Base-by-base conservation (phyloP, 768 basidiomycete genomes). In the Cystofilobasidium macerans region DNA sequence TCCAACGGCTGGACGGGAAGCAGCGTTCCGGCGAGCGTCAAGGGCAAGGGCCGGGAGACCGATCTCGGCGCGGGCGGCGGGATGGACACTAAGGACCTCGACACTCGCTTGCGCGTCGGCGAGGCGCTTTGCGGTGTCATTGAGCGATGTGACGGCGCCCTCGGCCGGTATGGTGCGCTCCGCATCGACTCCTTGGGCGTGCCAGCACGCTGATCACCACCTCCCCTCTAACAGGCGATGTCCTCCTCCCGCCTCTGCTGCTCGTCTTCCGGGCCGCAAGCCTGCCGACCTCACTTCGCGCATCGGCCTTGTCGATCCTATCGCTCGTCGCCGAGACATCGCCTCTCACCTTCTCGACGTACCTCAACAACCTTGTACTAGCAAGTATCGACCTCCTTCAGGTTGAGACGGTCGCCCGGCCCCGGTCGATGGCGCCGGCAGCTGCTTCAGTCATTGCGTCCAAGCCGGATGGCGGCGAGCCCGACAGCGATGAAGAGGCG, bases 61-160 rank as follows among this genome's bases (percentile, higher is more conserved):
- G n/a, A n/a, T n/a, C n/a, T n/a, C n/a, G n/a, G n/a, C n/a, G n/a
- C n/a, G n/a, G 72, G 79, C 18, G 69, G 68, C 0, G 70, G 71
- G 36, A 73, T 72, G 69, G 67, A 63, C 1, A 51, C 67, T 62
- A 68, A 82, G 42, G 88, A 90, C 66, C 76, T 95, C 42, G 89
- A 95, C 72, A 78, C 80, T 48, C 79, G 85, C 38, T 79, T 87
- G 13, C 80, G 92, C 30, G 78, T 94, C 12, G 94, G 90, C 1
- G 94, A 98, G 75, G 90, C 90, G 0, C 76, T 97, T 20, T 83
- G 82, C 16, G 82, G 85, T 68, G 84, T 91, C 3, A 84, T 95
- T 43, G 80, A 83, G 68, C 78, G 85, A 54, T 84, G 84, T 58
- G 91, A 88, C 20, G 82, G 82, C 24, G 80, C 86, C 0, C 77